Evolutionary conservation across 2,329 filamentous ascomycete genomes (phyloP).

Genomic region (Epichloe uncinata): DNA sequence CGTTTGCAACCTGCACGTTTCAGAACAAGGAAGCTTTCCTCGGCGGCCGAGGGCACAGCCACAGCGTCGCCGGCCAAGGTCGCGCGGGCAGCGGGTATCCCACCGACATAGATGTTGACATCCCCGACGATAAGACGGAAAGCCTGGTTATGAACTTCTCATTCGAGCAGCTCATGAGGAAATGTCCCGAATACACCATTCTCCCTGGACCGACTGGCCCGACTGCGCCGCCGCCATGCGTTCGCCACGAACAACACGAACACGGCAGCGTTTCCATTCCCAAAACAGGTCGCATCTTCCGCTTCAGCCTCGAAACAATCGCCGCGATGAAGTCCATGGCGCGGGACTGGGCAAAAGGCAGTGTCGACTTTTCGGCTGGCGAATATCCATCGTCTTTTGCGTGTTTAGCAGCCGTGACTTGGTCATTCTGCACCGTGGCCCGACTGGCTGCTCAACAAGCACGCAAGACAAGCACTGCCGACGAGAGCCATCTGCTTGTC

Average conservation of each 20-base stretch:
- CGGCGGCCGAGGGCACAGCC: not conserved
- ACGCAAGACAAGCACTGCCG: conserved; percentile 1
- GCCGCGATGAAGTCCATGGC: conserved; percentile 17
- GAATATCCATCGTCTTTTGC: conserved; percentile 21
- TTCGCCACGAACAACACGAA: conserved; percentile 11
- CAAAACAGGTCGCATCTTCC: conserved; percentile 27
- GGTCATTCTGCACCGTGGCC: conserved; percentile 25
- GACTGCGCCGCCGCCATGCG: conserved; percentile 9
- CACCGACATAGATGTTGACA: conserved; percentile 5
- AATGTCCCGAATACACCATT: conserved; percentile 26
- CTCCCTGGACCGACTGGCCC: conserved; percentile 22
- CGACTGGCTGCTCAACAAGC: conserved; percentile 10
- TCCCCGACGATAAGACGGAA: conserved; percentile 11
- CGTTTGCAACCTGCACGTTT: conserved; percentile 20
- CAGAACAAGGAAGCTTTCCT: not conserved
- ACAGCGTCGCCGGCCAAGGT: not conserved
- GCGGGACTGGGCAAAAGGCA: conserved; percentile 1
- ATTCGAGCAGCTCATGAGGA: conserved; percentile 14
- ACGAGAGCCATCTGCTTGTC: conserved; percentile 20
- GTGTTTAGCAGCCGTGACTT: conserved; percentile 26
- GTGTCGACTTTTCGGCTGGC: not conserved
- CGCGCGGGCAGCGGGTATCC: not conserved
- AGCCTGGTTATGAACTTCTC: conserved; percentile 8
- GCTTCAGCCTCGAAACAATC: conserved; percentile 22
- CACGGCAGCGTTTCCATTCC: conserved; percentile 8